These are phyloP conservation scores for Teratosphaeria gauchensis DNA, from an alignment of 2,329 filamentous ascomycete genomes.

Conservation along the genomic window DNA sequence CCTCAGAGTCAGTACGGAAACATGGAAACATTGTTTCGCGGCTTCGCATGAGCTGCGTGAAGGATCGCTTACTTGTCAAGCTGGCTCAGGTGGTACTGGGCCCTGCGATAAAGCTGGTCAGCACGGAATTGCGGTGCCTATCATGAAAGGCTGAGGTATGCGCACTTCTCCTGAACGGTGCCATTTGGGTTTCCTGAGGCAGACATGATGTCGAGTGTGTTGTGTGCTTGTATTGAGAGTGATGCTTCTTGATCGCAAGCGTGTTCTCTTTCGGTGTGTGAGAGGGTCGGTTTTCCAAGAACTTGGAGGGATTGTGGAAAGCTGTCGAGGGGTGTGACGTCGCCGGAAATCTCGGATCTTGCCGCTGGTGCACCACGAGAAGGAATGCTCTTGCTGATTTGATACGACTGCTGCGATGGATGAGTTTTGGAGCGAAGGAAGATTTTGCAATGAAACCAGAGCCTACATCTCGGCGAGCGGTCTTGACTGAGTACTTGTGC, in stretches of 20 bases:
- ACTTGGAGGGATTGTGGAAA: too few relatives aligned
- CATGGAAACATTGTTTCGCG: background rate
- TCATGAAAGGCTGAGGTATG: background rate
- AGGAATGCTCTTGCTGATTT: too few relatives aligned
- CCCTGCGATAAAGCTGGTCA: constrained; percentile 9
- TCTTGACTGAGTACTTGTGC: too few relatives aligned
- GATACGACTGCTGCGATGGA: too few relatives aligned
- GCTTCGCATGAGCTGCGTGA: background rate
- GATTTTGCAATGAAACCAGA: too few relatives aligned
- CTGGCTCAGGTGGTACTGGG: constrained; percentile 56
- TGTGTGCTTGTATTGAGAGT: background rate
- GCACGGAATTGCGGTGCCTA: background rate
- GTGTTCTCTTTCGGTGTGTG: too few relatives aligned
- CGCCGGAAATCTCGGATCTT: too few relatives aligned
- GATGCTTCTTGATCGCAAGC: background rate
- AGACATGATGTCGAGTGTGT: background rate
- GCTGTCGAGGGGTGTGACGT: too few relatives aligned
- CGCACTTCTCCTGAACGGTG: constrained; percentile 7
- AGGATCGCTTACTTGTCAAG: constrained; percentile 51
- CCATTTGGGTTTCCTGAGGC: constrained; percentile 2
- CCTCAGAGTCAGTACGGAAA: constrained; percentile 9
- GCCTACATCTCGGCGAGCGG: too few relatives aligned
- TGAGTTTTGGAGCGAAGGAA: too few relatives aligned
- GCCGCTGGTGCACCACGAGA: too few relatives aligned
- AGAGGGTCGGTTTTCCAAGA: background rate